Evolutionary conservation across 768 basidiomycete genomes (phyloP).

Genomic region (Favolaschia claudopus): DNA sequence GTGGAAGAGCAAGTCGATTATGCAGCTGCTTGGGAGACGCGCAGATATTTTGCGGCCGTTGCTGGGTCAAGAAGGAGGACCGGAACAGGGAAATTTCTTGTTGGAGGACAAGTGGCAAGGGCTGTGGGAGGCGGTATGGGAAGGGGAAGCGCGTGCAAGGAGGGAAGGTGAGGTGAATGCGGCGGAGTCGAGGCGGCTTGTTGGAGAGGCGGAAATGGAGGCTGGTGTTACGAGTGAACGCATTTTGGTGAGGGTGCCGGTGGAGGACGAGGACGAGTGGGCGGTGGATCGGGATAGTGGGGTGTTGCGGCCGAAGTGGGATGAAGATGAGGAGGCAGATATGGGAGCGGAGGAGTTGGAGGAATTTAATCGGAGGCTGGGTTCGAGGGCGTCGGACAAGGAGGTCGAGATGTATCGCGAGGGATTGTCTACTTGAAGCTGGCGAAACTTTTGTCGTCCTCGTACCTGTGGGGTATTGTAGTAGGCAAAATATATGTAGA

Average conservation of each 20-base stretch:
- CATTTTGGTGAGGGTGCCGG: too few relatives aligned
- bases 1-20: not conserved
- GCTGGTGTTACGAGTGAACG: too few relatives aligned
- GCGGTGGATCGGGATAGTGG: not conserved
- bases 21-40: not conserved
- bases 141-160: not conserved
- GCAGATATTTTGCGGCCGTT: not conserved
- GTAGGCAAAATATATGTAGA: too few relatives aligned
- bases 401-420: not conserved
- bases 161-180: not conserved
- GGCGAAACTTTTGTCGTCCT: too few relatives aligned
- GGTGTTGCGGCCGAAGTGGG: not conserved
- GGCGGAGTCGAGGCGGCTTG: not conserved
- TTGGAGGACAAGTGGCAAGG: not conserved
- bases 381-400: not conserved
- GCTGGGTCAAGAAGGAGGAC: not conserved
- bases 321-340: not conserved
- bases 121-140: slow-evolving; percentile 11
- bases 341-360: not conserved
- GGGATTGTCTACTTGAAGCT: too few relatives aligned
- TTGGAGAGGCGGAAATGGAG: too few relatives aligned
- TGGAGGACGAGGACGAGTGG: not conserved
- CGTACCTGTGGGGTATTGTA: too few relatives aligned
- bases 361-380: not conserved
- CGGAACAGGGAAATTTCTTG: not conserved